Evolutionary conservation across 2,329 filamentous ascomycete species (phyloP).

Genomic region (Sclerotinia minor): DNA sequence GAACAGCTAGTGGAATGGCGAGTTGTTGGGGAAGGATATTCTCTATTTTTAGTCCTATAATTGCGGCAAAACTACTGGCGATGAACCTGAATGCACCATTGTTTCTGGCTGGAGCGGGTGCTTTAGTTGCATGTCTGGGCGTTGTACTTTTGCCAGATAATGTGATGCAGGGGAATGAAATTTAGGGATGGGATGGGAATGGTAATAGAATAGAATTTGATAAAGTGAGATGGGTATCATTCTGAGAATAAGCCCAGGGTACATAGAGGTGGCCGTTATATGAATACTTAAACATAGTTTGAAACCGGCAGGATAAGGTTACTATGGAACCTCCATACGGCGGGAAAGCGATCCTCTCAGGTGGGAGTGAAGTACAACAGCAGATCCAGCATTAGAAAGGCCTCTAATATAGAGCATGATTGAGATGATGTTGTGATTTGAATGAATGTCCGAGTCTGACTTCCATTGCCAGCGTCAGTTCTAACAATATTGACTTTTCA

Average conservation of each 20-base stretch:
- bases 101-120: conserved; percentile 57
- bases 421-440: background rate
- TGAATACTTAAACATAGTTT: background rate
- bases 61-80: conserved; percentile 50
- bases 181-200: background rate
- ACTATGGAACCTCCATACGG: background rate
- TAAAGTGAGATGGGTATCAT: background rate
- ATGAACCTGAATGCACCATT: conserved; percentile 51
- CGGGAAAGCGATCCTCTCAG: background rate
- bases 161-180: conserved; percentile 24
- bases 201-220: background rate
- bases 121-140: conserved; percentile 53
- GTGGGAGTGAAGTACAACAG: background rate
- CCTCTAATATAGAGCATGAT: background rate
- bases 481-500: background rate
- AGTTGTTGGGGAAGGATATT: conserved; percentile 60
- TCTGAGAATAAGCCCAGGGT: background rate
- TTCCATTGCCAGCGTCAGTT: background rate
- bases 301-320: background rate
- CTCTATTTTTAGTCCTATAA: conserved; percentile 58
- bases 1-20: conserved; percentile 55
- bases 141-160: conserved; percentile 49
- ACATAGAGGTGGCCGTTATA: background rate
- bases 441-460: background rate
- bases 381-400: too few species aligned